Base-by-base conservation (phyloP, 768 basidiomycete genomes). In the Termitomyces sp. region DNA sequence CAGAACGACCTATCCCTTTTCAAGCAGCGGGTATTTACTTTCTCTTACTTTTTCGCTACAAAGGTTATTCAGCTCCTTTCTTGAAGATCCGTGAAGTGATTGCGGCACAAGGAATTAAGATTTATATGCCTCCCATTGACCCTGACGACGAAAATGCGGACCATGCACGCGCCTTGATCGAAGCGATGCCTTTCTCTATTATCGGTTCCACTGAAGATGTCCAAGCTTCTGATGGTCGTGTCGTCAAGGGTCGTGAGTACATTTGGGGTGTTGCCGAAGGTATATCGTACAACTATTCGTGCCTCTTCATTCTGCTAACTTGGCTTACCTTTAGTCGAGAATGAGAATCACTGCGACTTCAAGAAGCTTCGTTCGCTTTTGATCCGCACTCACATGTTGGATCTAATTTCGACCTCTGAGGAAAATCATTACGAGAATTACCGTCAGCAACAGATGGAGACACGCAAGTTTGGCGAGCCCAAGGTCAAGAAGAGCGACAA, bases 231-330 rank as follows among this genome's bases (percentile, higher is more conserved):
- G 96, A 98, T 68, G 97, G 97, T 11, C 85, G 94, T 56, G 73
- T 84, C 34, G 97, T 99, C 68, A 98, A 98, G 75, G 97, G 97
- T 45, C 87, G 97, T 65, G 92, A 98, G 73, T 99, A 99, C 70
- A 85, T 96, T 14, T 99, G 97, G 97, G 97, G 97, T 79, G 94
- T 99, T n/a, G 97, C 97, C 9, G 97, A 99, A 79, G 92, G 92
- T 92, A 40, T 48, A 78, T 72, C 25, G 44, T 52, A 30, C 9
- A 11, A 28, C 1, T 16, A 39, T 37, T 5, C 3, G 54, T 27
- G 16, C 6, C 27, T 53, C 35, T 53, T 12, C 27, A 7, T n/a
- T 19, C 9, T 25, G 51, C 39, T 21, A 34, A 55, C 37, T 27
- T 54, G 40, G 53, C 43, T 46, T 27, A 37, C 41, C 12, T 57